Base-by-base conservation (phyloP, 2,329 filamentous ascomycete genomes). In the Neonectria magnoliae region DNA sequence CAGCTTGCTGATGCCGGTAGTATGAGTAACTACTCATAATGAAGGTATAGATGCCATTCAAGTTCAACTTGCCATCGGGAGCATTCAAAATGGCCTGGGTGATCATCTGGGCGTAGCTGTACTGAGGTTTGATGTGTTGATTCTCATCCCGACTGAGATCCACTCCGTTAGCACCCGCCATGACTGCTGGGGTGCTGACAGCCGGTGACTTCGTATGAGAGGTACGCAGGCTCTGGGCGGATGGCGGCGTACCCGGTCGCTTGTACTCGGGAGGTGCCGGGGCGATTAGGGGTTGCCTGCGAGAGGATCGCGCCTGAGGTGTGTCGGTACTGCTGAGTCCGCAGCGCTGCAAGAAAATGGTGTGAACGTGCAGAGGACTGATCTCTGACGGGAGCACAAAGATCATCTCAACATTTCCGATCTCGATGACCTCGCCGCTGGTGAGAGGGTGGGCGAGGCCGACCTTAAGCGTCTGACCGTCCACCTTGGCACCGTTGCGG, bases 101-200 rank as follows among this genome's bases (percentile, higher is more conserved):
- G 69, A 99, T 99, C 84, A 99, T 89, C 76, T 97, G 93, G 3
- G 96, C 94, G 79, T 99, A 99, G 78, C 95, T 98, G 78, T 93
- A 97, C 50, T 94, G 93, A 2, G 96, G 97, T 78, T 99, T 99
- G 75, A 98, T 88, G 69, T 98, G 93, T 76, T 92, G 92, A 69
- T 94, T 93, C 31, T 90, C 88, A 70, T 98, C 94, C 36, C 90
- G 85, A 75, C 93, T 94, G 68, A 94, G 87, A 78, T 96, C 92
- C 57, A 94, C 88, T 66, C 88, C 85, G 64, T 81, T 83, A 52
- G 84, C 72, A 9, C 78, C 79, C 20, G 80, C 71, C 64, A 80
- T 75, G 29, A 79, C 76, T 5, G 78, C 77, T 5, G 79, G 78
- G 11, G 79, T 80, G 59, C 75, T 77, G 9, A 73, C 68, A 14